Evolutionary conservation across 164 flowering plant species (phyloP), one percentile per base, ranked within the genome.

Genomic region (Brasenia schreberi): DNA sequence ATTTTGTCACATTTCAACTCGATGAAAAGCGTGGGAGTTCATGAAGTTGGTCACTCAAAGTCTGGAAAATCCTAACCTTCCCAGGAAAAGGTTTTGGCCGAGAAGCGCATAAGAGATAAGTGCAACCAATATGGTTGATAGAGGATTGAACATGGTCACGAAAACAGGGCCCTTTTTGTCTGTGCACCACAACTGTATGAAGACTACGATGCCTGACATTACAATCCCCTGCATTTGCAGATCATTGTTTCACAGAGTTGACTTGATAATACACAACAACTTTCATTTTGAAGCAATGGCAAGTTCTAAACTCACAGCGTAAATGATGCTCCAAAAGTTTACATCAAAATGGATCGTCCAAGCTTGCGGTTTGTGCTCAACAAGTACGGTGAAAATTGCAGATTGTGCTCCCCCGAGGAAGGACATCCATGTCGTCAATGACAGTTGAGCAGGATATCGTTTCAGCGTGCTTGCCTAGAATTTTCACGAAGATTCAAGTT

Each of bases 61-160:
- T 49, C 10, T 49, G 56, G 39, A 33, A 33, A 33, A 33, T 33
- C 39, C 39, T 78, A 87, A 87, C 91, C 95, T 88, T 77, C 95
- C 95, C n/a, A 70, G 18, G 67, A 77, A 82, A 16, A 88, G 75
- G 67, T 74, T 85, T 72, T 89, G 87, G 0, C 89, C 94, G 16
- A 92, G 61, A 56, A 83, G 78, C 62, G 86, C 85, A 74, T 87
- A 92, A 42, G 96, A 80, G 10, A 86, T 63, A 59, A 82, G 17
- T 56, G 92, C 89, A 10, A 84, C 90, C 19, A 86, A 43, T 11
- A 92, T 23, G 45, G 94, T 83, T 10, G 81, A 75, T 12, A 90
- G 76, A 5, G 97, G 97, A 70, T 86, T 92, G 68, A 87, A 89
- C 87, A 92, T 86, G 64, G 97, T 86, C 43, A 88, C 90, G 73